Percentiles rank a stretch among this genome's conserved stretches.
These are phyloP conservation scores for Leishmania gerbilli DNA, from an alignment of 208 protist genomes.

Conservation along the genomic window DNA sequence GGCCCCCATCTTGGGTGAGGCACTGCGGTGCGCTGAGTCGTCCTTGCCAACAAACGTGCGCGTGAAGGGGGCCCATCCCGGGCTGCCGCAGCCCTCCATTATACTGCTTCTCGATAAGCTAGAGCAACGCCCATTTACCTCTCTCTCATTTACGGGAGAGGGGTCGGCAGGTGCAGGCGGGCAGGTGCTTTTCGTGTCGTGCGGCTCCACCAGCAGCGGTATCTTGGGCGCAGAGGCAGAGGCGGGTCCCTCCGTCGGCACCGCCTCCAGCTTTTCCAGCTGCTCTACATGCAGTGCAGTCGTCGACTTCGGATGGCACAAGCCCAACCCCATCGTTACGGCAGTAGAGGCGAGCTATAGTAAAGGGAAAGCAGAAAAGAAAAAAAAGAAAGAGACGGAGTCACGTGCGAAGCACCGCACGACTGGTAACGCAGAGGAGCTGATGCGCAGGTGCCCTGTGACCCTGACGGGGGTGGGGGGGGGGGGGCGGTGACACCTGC, in stretches of 20 bases:
- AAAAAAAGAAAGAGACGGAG: conserved; percentile 4
- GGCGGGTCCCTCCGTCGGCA: background rate
- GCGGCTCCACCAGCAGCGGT: background rate
- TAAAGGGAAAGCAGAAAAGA: background rate
- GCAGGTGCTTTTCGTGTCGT: background rate
- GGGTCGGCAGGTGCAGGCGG: background rate
- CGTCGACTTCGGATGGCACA: background rate
- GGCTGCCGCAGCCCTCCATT: background rate
- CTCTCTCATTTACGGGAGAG: background rate
- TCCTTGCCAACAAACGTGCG: background rate
- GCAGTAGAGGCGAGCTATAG: background rate
- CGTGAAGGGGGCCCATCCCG: background rate
- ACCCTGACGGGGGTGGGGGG: background rate
- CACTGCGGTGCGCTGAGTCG: background rate
- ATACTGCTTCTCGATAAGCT: background rate
- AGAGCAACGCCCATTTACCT: background rate
- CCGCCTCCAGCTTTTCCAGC: background rate
- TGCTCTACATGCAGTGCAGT: background rate
- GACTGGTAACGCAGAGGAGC: background rate
- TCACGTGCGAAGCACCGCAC: background rate
- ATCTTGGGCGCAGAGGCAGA: background rate
- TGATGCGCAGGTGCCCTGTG: background rate
- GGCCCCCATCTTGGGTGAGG: too few relatives aligned
- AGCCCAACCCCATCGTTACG: background rate
- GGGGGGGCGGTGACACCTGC: background rate